Conservation (phyloP, 148 eudicot species). For the Rhododendron mucronatum region DNA sequence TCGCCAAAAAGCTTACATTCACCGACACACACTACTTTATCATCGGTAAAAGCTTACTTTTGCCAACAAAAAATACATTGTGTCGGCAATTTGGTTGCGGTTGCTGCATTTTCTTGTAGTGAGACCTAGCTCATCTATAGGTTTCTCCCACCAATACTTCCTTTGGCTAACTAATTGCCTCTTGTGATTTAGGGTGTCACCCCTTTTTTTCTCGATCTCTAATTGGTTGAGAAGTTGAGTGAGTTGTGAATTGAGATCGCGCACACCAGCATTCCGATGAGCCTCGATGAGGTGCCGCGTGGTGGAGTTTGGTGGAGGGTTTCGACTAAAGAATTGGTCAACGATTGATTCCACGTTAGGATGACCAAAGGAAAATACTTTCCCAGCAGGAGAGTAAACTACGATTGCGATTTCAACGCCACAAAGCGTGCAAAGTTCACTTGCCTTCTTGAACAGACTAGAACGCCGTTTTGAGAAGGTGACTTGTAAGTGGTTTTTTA, state of each 20-base stretch:
- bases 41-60: too few species aligned
- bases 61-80: too few species aligned
- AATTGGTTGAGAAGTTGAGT: conserved; percentile 34
- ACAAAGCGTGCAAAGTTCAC: conserved; percentile 54
- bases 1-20: too few species aligned
- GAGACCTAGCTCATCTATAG: conserved; percentile 32
- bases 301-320: conserved; percentile 19
- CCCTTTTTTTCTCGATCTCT: conserved; percentile 33
- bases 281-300: conserved; percentile 8
- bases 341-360: conserved; percentile 39
- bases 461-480: conserved; percentile 56
- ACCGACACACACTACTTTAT: too few species aligned
- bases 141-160: conserved; percentile 56
- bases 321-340: conserved; percentile 30
- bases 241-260: conserved; percentile 35
- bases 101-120: too few species aligned
- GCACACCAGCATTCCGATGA: conserved; percentile 14
- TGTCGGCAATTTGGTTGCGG: too few species aligned
- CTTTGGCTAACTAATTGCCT: conserved; percentile 16
- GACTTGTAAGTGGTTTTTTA: conserved; percentile 47
- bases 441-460: conserved; percentile 53
- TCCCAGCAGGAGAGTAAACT: conserved; percentile 47
- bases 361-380: conserved; percentile 47
- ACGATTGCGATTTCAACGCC: conserved; percentile 39
- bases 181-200: conserved; percentile 31